Evolutionary conservation across 768 basidiomycete species (phyloP).

Genomic region (Leccinum broughii): DNA sequence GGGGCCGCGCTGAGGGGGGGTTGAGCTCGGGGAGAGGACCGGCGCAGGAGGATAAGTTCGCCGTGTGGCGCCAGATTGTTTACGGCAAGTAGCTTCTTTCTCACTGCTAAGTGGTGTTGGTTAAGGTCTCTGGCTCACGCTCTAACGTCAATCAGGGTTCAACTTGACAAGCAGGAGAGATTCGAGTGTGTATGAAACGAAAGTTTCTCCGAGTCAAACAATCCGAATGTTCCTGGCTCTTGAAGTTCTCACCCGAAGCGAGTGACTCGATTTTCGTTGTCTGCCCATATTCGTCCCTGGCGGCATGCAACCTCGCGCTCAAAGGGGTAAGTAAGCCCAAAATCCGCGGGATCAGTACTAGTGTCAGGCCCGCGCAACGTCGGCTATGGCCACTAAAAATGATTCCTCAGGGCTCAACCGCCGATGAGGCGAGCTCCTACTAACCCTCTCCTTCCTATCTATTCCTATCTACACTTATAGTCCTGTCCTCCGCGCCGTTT

Average conservation of each 20-base stretch:
- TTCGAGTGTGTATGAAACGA: not conserved
- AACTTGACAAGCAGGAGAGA: not conserved
- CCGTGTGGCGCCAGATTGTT: conserved; percentile 21
- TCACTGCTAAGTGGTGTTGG: not conserved
- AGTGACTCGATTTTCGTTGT: not conserved
- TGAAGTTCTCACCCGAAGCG: not conserved
- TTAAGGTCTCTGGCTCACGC: conserved; percentile 11
- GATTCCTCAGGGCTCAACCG: conserved; percentile 21
- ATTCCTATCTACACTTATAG: conserved; percentile 18
- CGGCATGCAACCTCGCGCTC: not conserved
- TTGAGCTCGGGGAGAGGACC: not conserved
- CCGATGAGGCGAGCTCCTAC: conserved; percentile 5
- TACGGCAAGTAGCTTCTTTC: conserved; percentile 20
- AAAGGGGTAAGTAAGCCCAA: not conserved
- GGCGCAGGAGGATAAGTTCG: conserved; percentile 7
- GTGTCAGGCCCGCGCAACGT: conserved; percentile 16
- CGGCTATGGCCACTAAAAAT: conserved; percentile 24
- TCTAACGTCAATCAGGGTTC: conserved; percentile 17
- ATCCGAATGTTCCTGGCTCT: not conserved
- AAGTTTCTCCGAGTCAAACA: not conserved
- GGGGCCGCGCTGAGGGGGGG: not conserved
- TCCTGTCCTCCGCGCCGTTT: conserved; percentile 4
- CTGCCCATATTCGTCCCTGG: not conserved
- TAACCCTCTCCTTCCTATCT: conserved; percentile 12
- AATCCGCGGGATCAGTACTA: conserved; percentile 1